phyloP scores from a whole-genome alignment of 345 rosid genomes.

The Sonneratia alba region DNA sequence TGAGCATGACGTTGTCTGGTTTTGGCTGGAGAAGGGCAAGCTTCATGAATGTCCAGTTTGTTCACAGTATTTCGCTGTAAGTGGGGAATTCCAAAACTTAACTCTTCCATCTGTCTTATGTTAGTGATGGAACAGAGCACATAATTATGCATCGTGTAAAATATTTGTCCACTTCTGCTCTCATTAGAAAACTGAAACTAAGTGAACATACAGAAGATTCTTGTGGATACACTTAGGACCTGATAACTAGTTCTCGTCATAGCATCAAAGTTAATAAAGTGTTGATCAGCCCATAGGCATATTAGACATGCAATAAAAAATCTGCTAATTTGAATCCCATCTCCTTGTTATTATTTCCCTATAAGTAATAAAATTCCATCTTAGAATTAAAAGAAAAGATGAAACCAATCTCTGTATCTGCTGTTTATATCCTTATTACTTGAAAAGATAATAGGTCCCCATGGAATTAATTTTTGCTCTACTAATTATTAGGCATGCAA shows the following conservation, averaged over 20 bases:
- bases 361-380: neutral
- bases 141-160: neutral
- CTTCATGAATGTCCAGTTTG: conserved; percentile 85
- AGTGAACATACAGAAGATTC: neutral
- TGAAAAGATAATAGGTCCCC: neutral
- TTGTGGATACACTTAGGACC: neutral
- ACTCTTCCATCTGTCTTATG: neutral
- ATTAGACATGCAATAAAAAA: no score
- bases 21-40: conserved; percentile 94
- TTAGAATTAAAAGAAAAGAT: neutral
- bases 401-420: no score
- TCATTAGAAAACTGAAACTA: neutral
- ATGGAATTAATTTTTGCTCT: no score
- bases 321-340: neutral
- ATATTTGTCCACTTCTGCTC: neutral
- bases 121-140: neutral
- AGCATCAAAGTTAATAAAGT: neutral
- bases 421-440: no score
- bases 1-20: conserved; percentile 96
- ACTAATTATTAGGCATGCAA: no score
- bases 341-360: no score
- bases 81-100: conserved; percentile 1
- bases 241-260: neutral
- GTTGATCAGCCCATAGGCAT: no score
- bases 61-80: conserved; percentile 82